These are phyloP conservation scores for Meripilus lineatus DNA, from an alignment of 1,284 basidiomycete species.

Conservation along the genomic window DNA sequence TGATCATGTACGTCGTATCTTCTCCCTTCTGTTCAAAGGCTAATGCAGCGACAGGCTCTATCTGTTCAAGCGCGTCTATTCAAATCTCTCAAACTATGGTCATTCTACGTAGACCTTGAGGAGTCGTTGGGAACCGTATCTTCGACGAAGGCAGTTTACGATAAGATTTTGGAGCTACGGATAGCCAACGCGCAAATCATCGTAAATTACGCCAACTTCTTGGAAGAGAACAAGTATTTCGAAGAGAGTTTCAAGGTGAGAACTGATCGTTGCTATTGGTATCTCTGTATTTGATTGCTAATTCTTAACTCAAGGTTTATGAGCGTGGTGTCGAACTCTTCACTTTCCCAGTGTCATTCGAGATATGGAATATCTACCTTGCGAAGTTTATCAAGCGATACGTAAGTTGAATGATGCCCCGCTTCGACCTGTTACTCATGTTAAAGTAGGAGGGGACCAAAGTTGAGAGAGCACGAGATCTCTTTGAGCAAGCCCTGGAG, in stretches of 20 bases:
- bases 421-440: constrained; percentile 3
- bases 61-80: constrained; percentile 89
- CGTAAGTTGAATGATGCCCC: constrained; percentile 40
- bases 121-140: constrained; percentile 95
- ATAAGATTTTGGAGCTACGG: constrained; percentile 94
- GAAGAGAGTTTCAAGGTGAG: constrained; percentile 95
- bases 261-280: constrained; percentile 8
- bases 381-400: constrained; percentile 97
- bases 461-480: constrained; percentile 90
- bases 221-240: constrained; percentile 97
- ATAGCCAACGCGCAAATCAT: constrained; percentile 99
- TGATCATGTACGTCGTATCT: constrained; percentile 73
- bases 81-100: constrained; percentile 98
- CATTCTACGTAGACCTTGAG: constrained; percentile 96
- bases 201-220: constrained; percentile 94
- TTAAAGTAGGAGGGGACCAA: constrained; percentile 77
- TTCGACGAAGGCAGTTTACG: constrained; percentile 89
- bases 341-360: constrained; percentile 97
- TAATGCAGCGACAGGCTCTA: constrained; percentile 42
- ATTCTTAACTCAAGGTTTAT: too few species aligned
- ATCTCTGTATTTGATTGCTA: too few species aligned
- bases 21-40: background rate
- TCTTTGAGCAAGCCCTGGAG: constrained; percentile 97
- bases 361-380: constrained; percentile 99
- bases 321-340: constrained; percentile 97